Evolutionary conservation across 208 protist species (phyloP).

Genomic region (Trypanosoma cruzi): DNA sequence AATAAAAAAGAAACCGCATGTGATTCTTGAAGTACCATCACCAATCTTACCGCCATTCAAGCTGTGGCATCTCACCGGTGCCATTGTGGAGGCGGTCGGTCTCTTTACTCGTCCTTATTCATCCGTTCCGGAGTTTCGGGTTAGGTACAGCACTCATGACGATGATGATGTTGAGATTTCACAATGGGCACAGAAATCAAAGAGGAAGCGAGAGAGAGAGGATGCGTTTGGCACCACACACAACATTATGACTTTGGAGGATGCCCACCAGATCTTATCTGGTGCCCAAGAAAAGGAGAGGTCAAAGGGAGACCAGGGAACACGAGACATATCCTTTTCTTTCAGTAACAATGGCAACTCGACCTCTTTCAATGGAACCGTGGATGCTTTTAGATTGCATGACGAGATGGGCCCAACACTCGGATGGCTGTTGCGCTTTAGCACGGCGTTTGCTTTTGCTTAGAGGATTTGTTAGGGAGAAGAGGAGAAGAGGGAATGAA

Average conservation of each 20-base stretch:
- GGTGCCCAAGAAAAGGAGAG: too few species aligned
- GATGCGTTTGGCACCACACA: too few species aligned
- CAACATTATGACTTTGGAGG: too few species aligned
- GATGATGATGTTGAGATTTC: not conserved
- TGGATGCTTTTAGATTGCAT: slow-evolving; percentile 7
- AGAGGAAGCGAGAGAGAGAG: too few species aligned
- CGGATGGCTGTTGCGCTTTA: not conserved
- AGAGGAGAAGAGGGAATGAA: too few species aligned
- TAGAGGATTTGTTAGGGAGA: not conserved
- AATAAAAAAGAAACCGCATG: not conserved
- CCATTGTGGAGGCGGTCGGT: not conserved
- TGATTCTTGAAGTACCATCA: slow-evolving; percentile 15
- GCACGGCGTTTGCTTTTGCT: not conserved
- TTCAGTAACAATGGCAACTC: not conserved
- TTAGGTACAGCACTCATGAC: not conserved
- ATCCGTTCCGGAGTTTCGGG: not conserved
- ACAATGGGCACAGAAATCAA: too few species aligned
- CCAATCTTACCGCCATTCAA: not conserved
- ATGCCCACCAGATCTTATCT: too few species aligned
- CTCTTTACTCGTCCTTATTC: not conserved
- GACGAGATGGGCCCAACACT: not conserved
- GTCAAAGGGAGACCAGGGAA: too few species aligned
- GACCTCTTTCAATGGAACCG: not conserved
- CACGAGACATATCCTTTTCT: too few species aligned
- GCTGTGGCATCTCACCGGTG: not conserved